A percentile compares a stretch with the other conserved stretches of the same genome.
phyloP scores from a whole-genome alignment of 192 early-diverging fungal genomes.

The Lunasporangiospora selenospora region DNA sequence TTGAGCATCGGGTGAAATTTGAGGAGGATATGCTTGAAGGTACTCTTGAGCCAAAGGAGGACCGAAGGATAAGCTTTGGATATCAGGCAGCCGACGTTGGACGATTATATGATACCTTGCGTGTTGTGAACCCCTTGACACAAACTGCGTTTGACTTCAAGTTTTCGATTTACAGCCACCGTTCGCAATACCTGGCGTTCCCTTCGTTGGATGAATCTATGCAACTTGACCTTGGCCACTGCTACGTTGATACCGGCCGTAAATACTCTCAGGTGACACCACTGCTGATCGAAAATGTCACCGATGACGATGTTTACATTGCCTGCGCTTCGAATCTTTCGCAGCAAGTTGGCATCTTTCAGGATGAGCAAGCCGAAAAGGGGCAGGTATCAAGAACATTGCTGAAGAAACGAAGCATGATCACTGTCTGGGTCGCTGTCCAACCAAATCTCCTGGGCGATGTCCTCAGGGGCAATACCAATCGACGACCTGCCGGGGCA shows the following conservation, averaged over 20 bases:
- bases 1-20: slow-evolving; percentile 26
- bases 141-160: slow-evolving; percentile 44
- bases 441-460: slow-evolving; percentile 69
- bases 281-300: slow-evolving; percentile 73
- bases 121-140: slow-evolving; percentile 49
- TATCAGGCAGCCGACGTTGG: slow-evolving; percentile 59
- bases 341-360: slow-evolving; percentile 81
- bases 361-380: slow-evolving; percentile 60
- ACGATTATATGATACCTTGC: slow-evolving; percentile 57
- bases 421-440: slow-evolving; percentile 78
- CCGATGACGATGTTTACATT: slow-evolving; percentile 70
- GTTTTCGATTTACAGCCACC: slow-evolving; percentile 61
- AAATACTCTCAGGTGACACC: slow-evolving; percentile 80
- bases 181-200: slow-evolving; percentile 65
- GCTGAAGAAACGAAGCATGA: slow-evolving; percentile 54
- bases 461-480: slow-evolving; percentile 34
- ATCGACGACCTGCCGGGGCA: slow-evolving; percentile 2
- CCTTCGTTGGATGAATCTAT: slow-evolving; percentile 63
- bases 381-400: slow-evolving; percentile 60
- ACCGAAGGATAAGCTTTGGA: slow-evolving; percentile 61
- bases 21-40: slow-evolving; percentile 35
- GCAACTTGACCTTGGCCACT: slow-evolving; percentile 78
- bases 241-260: slow-evolving; percentile 76
- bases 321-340: slow-evolving; percentile 80
- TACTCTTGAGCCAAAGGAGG: slow-evolving; percentile 58